These are phyloP conservation scores for Kwoniella bestiolae DNA, from an alignment of 768 basidiomycete species.

Conservation along the genomic window DNA sequence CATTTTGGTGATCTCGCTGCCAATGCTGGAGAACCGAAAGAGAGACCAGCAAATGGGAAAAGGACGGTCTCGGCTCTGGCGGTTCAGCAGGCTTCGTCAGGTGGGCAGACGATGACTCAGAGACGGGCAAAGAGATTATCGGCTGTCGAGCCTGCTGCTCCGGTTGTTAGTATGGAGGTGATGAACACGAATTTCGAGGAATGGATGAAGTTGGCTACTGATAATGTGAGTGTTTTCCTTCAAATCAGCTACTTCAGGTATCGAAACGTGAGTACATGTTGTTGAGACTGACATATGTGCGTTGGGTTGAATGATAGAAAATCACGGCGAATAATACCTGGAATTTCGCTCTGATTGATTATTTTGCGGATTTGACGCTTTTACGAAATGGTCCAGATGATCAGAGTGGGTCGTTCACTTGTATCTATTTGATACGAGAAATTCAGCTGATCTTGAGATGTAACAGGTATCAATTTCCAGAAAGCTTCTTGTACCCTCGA, in stretches of 20 bases:
- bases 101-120: conserved; percentile 11
- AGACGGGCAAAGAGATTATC: conserved; percentile 45
- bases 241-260: too few relatives aligned
- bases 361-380: conserved; percentile 97
- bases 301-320: conserved; percentile 75
- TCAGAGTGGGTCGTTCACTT: conserved; percentile 45
- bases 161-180: conserved; percentile 67
- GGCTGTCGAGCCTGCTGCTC: conserved; percentile 42
- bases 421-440: too few relatives aligned
- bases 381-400: conserved; percentile 90
- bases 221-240: conserved; percentile 73
- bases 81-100: conserved; percentile 64
- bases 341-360: conserved; percentile 97
- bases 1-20: conserved; percentile 44
- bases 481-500: conserved; percentile 96
- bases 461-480: conserved; percentile 85
- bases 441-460: too few relatives aligned
- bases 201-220: conserved; percentile 99
- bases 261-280: too few relatives aligned
- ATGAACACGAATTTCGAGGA: conserved; percentile 94
- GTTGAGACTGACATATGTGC: too few relatives aligned
- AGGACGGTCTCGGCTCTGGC: conserved; percentile 43
- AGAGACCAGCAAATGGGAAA: conserved; percentile 22
- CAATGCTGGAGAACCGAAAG: conserved; percentile 13
- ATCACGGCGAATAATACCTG: conserved; percentile 97